These are phyloP conservation scores for Umbelopsis isabellina DNA, from an alignment of 192 early-diverging fungal species.

Conservation along the genomic window DNA sequence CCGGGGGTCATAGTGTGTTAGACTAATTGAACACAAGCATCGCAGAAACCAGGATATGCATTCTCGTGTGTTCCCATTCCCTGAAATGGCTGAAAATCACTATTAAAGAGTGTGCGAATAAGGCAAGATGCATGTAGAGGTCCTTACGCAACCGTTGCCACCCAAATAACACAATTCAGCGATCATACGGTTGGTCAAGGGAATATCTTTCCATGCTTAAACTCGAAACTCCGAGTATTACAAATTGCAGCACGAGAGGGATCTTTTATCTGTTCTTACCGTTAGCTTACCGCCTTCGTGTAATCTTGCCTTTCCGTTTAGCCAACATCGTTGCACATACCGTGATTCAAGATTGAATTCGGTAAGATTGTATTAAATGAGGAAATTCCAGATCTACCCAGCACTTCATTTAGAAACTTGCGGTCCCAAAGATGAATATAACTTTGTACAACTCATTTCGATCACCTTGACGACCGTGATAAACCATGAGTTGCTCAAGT, in stretches of 20 bases:
- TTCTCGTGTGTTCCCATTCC: slow-evolving; percentile 10
- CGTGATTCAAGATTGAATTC: slow-evolving; percentile 14
- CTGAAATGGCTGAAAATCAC: slow-evolving; percentile 21
- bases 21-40: slow-evolving; percentile 4
- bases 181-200: no score
- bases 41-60: slow-evolving; percentile 4
- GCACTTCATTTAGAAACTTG: slow-evolving; percentile 10
- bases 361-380: slow-evolving; percentile 19
- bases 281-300: background rate
- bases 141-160: background rate
- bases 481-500: background rate
- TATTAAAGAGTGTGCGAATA: slow-evolving; percentile 8
- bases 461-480: background rate
- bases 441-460: slow-evolving; percentile 5
- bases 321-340: background rate
- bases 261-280: background rate
- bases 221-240: no score
- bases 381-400: background rate
- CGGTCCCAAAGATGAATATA: background rate
- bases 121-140: background rate
- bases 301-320: background rate
- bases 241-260: background rate
- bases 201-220: no score
- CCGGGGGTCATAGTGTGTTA: background rate
- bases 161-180: background rate